Evolutionary conservation across 495 filamentous ascomycete species (phyloP).

Genomic region (Xylaria flabelliformis): DNA sequence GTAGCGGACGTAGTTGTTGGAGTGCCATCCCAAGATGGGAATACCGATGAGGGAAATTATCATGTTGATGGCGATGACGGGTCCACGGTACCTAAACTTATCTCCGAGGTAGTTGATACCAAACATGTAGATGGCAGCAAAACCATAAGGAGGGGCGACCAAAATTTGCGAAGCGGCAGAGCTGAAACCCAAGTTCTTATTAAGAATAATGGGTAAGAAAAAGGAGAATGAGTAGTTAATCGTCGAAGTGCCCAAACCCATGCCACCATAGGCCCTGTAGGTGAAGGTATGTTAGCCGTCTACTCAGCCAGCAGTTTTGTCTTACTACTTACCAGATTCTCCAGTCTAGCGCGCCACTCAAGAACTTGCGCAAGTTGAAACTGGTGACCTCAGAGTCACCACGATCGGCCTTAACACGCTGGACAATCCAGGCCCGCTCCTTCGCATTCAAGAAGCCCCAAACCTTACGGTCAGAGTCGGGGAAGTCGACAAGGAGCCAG

Average conservation of each 20-base stretch:
- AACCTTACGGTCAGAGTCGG: conserved; percentile 58
- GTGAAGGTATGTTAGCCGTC: neutral
- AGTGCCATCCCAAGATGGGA: conserved; percentile 57
- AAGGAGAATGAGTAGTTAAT: conserved; percentile 67
- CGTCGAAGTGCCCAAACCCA: conserved; percentile 61
- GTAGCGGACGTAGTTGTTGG: conserved; percentile 59
- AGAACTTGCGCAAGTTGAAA: conserved; percentile 57
- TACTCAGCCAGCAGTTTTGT: neutral
- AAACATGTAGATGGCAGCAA: conserved; percentile 65
- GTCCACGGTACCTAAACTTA: conserved; percentile 59
- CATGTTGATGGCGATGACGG: conserved; percentile 60
- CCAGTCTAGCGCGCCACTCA: conserved; percentile 52
- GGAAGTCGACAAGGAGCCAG: conserved; percentile 64
- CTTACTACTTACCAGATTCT: conserved; percentile 59
- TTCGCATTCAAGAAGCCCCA: conserved; percentile 59
- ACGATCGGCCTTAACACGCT: conserved; percentile 61
- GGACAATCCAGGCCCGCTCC: conserved; percentile 60
- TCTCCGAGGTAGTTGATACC: conserved; percentile 59
- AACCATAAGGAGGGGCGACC: conserved; percentile 64
- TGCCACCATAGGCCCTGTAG: conserved; percentile 54
- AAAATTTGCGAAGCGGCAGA: conserved; percentile 62
- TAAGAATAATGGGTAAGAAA: conserved; percentile 70
- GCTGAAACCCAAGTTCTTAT: conserved; percentile 61
- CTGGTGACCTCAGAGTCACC: conserved; percentile 55
- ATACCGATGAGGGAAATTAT: conserved; percentile 50